A percentile compares a stretch with the other conserved stretches of the same genome.
Evolutionary conservation across 768 basidiomycete species (phyloP).

Genomic region (Rhodotorula sphaerocarpa): DNA sequence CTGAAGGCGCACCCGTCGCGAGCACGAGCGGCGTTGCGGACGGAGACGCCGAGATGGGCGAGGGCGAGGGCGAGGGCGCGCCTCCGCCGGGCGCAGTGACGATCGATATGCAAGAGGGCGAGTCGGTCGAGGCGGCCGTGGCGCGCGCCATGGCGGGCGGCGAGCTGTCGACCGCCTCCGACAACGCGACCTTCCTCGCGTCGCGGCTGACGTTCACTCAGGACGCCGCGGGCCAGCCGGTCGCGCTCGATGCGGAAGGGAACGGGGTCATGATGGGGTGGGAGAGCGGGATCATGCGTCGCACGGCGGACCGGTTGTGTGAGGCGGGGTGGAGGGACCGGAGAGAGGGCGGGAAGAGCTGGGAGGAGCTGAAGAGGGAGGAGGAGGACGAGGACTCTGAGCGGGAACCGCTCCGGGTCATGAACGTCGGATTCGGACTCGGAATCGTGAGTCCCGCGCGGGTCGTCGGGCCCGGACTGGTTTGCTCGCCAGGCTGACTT

Average conservation of each 20-base stretch:
- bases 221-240: slow-evolving; percentile 69
- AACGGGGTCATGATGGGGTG: slow-evolving; percentile 99
- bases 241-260: slow-evolving; percentile 68
- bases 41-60: slow-evolving; percentile 26
- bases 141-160: no score
- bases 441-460: slow-evolving; percentile 53
- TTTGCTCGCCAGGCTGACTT: background rate
- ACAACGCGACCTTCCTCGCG: slow-evolving; percentile 54
- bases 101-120: no score
- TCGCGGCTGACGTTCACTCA: slow-evolving; percentile 60
- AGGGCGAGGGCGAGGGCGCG: slow-evolving; percentile 44
- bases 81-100: no score
- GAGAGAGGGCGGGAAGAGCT: slow-evolving; percentile 22
- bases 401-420: slow-evolving; percentile 50
- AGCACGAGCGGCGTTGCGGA: background rate
- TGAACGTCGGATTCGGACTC: slow-evolving; percentile 90
- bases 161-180: slow-evolving; percentile 32
- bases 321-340: slow-evolving; percentile 40
- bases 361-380: slow-evolving; percentile 36
- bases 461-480: background rate
- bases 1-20: background rate
- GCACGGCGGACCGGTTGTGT: slow-evolving; percentile 63
- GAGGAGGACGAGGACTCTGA: slow-evolving; percentile 29
- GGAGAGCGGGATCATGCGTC: slow-evolving; percentile 79
- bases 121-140: no score